Evolutionary conservation across 1,139 yeast species (phyloP).

Genomic region (Yamadazyma dendronema): DNA sequence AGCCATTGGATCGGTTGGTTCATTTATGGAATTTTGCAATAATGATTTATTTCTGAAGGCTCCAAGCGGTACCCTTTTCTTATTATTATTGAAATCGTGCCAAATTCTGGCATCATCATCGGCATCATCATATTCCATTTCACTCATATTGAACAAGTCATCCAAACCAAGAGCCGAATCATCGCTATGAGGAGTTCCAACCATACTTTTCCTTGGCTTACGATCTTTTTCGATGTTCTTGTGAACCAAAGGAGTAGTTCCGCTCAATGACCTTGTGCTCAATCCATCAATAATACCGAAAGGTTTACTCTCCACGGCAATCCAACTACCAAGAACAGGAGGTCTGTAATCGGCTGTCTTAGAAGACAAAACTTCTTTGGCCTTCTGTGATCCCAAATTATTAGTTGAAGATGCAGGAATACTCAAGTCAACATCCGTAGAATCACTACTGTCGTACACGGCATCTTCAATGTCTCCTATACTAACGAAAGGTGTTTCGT

Average conservation of each 20-base stretch:
- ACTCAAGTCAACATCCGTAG: constrained; percentile 85
- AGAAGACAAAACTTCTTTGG: constrained; percentile 85
- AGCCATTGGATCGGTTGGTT: constrained; percentile 23
- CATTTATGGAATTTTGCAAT: constrained; percentile 27
- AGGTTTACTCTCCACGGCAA: constrained; percentile 73
- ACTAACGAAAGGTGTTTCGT: constrained; percentile 5
- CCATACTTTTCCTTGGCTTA: constrained; percentile 23
- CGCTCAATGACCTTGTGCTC: constrained; percentile 69
- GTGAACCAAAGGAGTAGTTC: constrained; percentile 5
- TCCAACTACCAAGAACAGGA: constrained; percentile 92
- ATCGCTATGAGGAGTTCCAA: constrained; percentile 31
- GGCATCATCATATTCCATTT: constrained; percentile 75
- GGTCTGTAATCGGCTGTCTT: constrained; percentile 84
- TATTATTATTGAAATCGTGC: constrained; percentile 53
- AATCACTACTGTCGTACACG: constrained; percentile 62
- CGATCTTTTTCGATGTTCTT: constrained; percentile 7
- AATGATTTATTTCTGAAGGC: constrained; percentile 84
- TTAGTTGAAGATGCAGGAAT: constrained; percentile 58
- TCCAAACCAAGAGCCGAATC: constrained; percentile 74
- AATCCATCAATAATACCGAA: constrained; percentile 93
- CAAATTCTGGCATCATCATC: constrained; percentile 51
- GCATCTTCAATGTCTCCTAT: constrained; percentile 16
- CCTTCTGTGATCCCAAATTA: constrained; percentile 67
- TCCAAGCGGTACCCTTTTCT: constrained; percentile 73
- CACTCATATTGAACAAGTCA: constrained; percentile 84